phyloP scores from a whole-genome alignment of 192 early-diverging fungal species.

The Backusella morwellensis region DNA sequence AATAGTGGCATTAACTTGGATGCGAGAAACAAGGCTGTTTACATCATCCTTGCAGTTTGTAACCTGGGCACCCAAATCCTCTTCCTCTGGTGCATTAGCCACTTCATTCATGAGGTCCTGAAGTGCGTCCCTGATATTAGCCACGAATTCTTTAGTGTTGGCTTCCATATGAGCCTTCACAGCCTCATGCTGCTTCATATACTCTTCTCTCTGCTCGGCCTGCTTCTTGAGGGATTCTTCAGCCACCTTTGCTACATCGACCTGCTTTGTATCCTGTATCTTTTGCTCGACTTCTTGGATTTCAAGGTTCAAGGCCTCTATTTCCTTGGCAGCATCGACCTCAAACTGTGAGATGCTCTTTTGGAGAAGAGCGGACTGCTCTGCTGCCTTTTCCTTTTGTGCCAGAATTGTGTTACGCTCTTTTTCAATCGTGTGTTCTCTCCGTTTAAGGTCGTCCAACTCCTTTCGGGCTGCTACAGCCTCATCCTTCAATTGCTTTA shows the following conservation, averaged over 20 bases:
- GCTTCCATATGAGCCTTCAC: neutral
- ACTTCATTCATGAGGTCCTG: neutral
- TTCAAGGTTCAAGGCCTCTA: neutral
- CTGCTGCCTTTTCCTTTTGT: neutral
- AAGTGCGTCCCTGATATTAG: neutral
- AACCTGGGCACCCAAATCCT: neutral
- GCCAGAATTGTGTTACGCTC: constrained; percentile 5
- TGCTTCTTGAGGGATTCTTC: neutral
- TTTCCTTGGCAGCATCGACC: neutral
- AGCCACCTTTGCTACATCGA: neutral
- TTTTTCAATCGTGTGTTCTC: neutral
- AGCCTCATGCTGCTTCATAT: neutral
- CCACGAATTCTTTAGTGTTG: neutral
- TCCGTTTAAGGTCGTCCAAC: neutral
- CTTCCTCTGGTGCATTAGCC: neutral
- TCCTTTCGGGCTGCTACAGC: neutral
- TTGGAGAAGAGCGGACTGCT: neutral
- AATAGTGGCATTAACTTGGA: neutral
- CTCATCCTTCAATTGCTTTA: constrained; percentile 9
- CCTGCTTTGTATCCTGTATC: neutral
- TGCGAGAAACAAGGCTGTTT: neutral
- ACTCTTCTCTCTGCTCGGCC: neutral
- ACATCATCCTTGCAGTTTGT: constrained; percentile 1
- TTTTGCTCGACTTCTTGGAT: neutral
- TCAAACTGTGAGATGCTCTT: neutral